A percentile compares a stretch with the other conserved stretches of the same genome.
phyloP scores from a whole-genome alignment of 2,329 filamentous ascomycete genomes.

The Metarhizium guizhouense region DNA sequence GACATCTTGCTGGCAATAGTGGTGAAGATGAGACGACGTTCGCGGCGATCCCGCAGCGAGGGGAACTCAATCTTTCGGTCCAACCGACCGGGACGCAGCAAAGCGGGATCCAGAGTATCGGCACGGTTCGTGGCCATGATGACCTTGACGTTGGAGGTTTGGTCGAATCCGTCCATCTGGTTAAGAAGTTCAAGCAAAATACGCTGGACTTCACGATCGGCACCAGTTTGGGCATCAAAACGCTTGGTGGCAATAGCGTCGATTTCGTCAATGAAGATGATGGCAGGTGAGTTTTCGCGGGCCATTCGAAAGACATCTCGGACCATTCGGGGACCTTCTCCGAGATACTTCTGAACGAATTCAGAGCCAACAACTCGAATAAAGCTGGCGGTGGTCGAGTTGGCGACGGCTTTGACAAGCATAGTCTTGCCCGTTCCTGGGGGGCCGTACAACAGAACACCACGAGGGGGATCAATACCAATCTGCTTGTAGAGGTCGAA shows the following conservation, averaged over 20 bases:
- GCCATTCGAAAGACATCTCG: constrained; percentile 99
- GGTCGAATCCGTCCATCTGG: constrained; percentile 99
- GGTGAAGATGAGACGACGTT: constrained; percentile 90
- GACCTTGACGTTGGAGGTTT: constrained; percentile 98
- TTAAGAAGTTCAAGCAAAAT: constrained; percentile 95
- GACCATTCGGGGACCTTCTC: constrained; percentile 97
- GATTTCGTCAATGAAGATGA: constrained; percentile 99
- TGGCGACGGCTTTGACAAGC: constrained; percentile 96
- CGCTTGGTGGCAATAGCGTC: constrained; percentile 98
- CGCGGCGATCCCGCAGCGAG: constrained; percentile 83
- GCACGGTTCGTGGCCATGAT: constrained; percentile 99
- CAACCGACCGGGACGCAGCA: constrained; percentile 87
- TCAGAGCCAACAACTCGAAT: constrained; percentile 97
- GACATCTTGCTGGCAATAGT: constrained; percentile 99
- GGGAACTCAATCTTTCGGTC: constrained; percentile 99
- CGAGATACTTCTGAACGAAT: constrained; percentile 97
- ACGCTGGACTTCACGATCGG: constrained; percentile 96
- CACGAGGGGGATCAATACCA: constrained; percentile 93
- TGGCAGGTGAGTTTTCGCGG: constrained; percentile 92
- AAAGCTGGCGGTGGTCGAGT: constrained; percentile 96
- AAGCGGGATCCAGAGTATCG: constrained; percentile 89
- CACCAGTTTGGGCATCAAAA: constrained; percentile 97
- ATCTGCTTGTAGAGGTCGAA: constrained; percentile 99
- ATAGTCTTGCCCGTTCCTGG: constrained; percentile 96
- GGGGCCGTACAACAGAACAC: constrained; percentile 91